Percentiles rank a stretch among this genome's conserved stretches.
These are phyloP conservation scores for Blumeriella jaapii DNA, from an alignment of 2,329 filamentous ascomycete species.

Conservation along the genomic window DNA sequence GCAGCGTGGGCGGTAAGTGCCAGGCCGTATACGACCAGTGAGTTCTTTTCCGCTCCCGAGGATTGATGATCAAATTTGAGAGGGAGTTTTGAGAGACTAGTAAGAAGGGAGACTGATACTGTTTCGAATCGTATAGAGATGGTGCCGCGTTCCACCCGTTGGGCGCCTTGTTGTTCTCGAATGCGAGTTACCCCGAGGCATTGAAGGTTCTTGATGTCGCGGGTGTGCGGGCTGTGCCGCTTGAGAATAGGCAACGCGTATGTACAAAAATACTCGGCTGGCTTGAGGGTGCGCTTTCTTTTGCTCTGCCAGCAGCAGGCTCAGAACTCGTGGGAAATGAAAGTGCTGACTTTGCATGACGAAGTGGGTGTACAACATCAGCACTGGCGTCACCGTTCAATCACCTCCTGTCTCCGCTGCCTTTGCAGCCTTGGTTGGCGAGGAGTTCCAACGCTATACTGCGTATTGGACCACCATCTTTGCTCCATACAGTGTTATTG, in stretches of 20 bases:
- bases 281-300: no score
- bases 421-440: conserved; percentile 2
- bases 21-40: conserved; percentile 4
- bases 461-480: conserved; percentile 5
- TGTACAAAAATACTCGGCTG: no score
- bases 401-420: conserved; percentile 1
- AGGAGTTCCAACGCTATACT: conserved; percentile 4
- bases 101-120: no score
- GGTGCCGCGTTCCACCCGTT: conserved; percentile 2
- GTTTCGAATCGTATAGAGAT: no score
- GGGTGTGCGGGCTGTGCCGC: no score
- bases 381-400: background rate
- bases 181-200: conserved; percentile 4
- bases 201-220: conserved; percentile 4
- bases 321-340: no score
- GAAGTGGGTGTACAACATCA: conserved; percentile 1
- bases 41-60: no score
- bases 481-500: background rate
- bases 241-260: no score
- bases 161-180: conserved; percentile 4
- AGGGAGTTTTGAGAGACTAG: background rate
- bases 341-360: no score
- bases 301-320: no score
- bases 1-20: conserved; percentile 5
- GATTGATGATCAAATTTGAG: background rate